Conservation (phyloP, 164 flowering plant genomes). For the Berberis thunbergii region DNA sequence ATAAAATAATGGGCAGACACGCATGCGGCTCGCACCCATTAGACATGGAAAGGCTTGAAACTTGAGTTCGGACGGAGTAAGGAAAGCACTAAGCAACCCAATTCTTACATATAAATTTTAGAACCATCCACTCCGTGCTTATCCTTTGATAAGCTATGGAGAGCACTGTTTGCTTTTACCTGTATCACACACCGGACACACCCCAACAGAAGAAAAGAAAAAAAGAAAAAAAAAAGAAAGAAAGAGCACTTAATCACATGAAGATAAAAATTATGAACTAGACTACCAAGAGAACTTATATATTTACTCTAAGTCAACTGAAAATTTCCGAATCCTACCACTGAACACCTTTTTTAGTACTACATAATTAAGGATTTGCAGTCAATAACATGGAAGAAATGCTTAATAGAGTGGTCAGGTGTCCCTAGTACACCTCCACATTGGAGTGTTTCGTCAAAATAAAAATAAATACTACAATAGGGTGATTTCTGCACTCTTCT, state of each 20-base stretch:
- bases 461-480: no score
- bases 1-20: background rate
- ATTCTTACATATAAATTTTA: constrained; percentile 62
- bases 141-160: constrained; percentile 42
- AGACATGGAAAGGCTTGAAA: background rate
- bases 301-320: background rate
- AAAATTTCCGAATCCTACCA: no score
- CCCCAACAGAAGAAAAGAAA: background rate
- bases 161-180: constrained; percentile 57
- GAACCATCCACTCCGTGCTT: constrained; percentile 72
- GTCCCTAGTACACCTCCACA: no score
- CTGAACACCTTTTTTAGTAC: background rate
- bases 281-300: no score
- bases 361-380: background rate
- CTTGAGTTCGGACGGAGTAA: background rate
- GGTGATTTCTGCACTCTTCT: no score
- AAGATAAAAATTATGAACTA: background rate
- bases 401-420: no score
- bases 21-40: background rate
- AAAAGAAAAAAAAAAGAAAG: background rate
- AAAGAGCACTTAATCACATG: background rate
- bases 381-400: background rate
- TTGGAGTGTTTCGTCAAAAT: no score
- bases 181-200: constrained; percentile 9
- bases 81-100: background rate